A percentile compares a stretch with the other conserved stretches of the same genome.
Conservation (phyloP, 2,329 filamentous ascomycete species). For the Capronia epimyces region DNA sequence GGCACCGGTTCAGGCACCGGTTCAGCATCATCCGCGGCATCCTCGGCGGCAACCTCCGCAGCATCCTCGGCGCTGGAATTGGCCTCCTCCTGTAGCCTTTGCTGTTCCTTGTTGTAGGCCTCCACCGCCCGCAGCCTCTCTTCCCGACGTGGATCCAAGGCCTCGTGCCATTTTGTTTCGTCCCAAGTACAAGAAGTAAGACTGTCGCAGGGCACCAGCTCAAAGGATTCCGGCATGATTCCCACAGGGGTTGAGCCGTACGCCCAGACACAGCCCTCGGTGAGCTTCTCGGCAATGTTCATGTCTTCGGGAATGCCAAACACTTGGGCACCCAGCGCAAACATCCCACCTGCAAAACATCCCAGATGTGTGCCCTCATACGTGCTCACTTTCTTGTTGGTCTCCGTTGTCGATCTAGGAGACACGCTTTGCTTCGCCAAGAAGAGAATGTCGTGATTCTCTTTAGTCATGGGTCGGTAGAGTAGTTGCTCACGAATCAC, state of each 20-base stretch:
- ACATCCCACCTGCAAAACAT: conserved; percentile 60
- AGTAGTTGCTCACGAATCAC: conserved; percentile 39
- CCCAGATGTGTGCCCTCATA: conserved; percentile 54
- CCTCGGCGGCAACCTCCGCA: conserved; percentile 1
- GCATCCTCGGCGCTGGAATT: background rate
- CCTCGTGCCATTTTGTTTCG: conserved; percentile 47
- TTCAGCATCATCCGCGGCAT: conserved; percentile 1
- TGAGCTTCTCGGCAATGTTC: conserved; percentile 52
- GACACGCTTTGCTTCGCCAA: conserved; percentile 32
- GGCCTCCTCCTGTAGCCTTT: conserved; percentile 19
- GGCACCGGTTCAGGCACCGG: background rate
- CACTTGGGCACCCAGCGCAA: conserved; percentile 54
- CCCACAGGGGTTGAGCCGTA: conserved; percentile 53
- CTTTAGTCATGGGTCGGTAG: conserved; percentile 42
- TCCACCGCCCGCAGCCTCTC: conserved; percentile 25
- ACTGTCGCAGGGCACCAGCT: conserved; percentile 48
- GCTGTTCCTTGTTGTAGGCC: conserved; percentile 25
- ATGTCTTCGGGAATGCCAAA: conserved; percentile 53
- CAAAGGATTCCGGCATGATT: conserved; percentile 58
- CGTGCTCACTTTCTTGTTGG: conserved; percentile 34
- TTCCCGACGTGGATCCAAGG: conserved; percentile 35
- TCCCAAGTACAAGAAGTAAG: conserved; percentile 48
- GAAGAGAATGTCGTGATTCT: conserved; percentile 40
- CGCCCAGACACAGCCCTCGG: conserved; percentile 59
- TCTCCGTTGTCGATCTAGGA: conserved; percentile 20